Conservation (phyloP, 352 stramenopile species). For the Phytophthora foliorum region DNA sequence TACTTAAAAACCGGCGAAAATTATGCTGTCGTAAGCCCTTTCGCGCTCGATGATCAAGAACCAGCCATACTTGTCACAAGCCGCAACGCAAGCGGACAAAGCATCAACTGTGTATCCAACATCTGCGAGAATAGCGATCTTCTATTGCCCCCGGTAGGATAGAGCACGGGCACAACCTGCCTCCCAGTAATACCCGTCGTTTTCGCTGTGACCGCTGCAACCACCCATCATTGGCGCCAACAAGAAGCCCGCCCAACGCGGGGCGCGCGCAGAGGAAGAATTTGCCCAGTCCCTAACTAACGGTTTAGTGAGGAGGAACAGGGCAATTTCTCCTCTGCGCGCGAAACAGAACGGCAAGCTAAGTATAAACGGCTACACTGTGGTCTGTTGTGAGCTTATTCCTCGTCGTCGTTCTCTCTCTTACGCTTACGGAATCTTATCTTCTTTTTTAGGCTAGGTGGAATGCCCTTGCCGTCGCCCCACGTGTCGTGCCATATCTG, state of each 20-base stretch:
- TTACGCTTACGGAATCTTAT: slow-evolving; percentile 13
- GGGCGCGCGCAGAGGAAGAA: too few species aligned
- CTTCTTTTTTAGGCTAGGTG: slow-evolving; percentile 3
- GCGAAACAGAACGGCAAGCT: background rate
- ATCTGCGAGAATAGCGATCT: background rate
- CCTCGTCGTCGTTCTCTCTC: background rate
- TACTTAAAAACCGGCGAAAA: too few species aligned
- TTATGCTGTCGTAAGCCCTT: slow-evolving; percentile 1
- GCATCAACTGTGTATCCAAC: background rate
- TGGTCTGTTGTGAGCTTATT: background rate
- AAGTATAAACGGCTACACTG: too few species aligned
- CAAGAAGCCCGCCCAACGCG: too few species aligned
- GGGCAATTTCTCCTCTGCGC: too few species aligned
- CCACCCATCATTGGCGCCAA: too few species aligned
- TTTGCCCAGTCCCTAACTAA: too few species aligned
- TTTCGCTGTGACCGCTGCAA: background rate
- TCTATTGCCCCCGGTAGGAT: background rate
- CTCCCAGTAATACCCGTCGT: background rate
- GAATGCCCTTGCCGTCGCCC: slow-evolving; percentile 13
- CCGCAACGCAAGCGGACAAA: background rate
- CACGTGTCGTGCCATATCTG: slow-evolving; percentile 21
- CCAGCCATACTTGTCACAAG: background rate
- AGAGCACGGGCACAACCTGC: background rate
- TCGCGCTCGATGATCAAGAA: background rate
- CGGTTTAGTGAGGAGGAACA: too few species aligned